Conservation (phyloP, 176 grass and related monocot species). For the Areca catechu region DNA sequence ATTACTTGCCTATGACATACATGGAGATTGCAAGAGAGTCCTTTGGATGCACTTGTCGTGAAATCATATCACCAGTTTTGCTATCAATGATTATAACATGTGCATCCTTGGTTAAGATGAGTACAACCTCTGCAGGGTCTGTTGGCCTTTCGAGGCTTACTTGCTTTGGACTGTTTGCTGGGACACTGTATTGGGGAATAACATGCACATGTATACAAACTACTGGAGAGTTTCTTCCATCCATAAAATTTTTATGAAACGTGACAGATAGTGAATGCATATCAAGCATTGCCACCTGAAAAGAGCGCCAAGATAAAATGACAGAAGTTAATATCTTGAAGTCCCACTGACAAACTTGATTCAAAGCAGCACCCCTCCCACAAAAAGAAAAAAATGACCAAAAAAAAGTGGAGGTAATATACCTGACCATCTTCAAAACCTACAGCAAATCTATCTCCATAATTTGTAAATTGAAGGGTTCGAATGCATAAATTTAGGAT, state of each 20-base stretch:
- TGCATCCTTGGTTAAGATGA: conserved; percentile 70
- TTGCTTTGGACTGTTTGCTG: conserved; percentile 31
- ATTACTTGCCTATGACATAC: conserved; percentile 92
- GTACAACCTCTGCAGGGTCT: conserved; percentile 33
- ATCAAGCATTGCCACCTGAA: conserved; percentile 78
- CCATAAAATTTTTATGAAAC: conserved; percentile 54
- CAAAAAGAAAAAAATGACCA: conserved; percentile 16
- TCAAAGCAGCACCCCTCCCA: background rate
- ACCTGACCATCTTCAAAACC: conserved; percentile 93
- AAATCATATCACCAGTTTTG: conserved; percentile 36
- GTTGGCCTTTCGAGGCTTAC: conserved; percentile 26
- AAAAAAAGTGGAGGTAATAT: conserved; percentile 12
- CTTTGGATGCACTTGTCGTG: conserved; percentile 44
- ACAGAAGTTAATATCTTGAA: conserved; percentile 9
- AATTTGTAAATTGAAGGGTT: conserved; percentile 43
- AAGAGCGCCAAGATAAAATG: conserved; percentile 17
- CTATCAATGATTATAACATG: conserved; percentile 44
- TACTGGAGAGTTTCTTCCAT: conserved; percentile 60
- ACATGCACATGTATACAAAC: conserved; percentile 35
- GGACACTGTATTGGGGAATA: conserved; percentile 16
- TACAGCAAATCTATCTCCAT: conserved; percentile 42
- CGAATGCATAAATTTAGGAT: conserved; percentile 38
- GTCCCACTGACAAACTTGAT: background rate
- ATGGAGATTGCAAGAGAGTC: conserved; percentile 46
- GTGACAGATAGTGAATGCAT: conserved; percentile 45